Conservation (phyloP, 768 basidiomycete genomes). For the Royoungia palumana region DNA sequence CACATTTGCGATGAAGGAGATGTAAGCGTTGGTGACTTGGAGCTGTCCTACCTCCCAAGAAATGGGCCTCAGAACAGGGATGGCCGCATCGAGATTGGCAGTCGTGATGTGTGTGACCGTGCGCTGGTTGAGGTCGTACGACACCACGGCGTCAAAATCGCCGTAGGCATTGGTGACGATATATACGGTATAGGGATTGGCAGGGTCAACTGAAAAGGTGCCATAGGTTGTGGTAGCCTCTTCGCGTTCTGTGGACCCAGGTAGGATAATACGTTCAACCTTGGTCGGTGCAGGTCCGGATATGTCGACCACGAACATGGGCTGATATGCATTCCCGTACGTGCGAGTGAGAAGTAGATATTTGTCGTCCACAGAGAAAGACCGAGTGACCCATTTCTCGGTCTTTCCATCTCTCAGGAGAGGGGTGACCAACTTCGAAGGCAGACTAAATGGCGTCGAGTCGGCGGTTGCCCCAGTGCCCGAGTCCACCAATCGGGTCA, state of each 20-base stretch:
- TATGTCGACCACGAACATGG: conserved; percentile 34
- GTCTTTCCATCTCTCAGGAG: conserved; percentile 30
- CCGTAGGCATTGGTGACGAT: conserved; percentile 37
- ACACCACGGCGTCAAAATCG: conserved; percentile 36
- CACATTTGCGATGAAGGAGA: conserved; percentile 37
- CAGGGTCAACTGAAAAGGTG: conserved; percentile 33
- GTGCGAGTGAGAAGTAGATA: conserved; percentile 33
- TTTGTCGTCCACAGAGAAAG: conserved; percentile 39
- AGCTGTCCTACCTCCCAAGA: conserved; percentile 32
- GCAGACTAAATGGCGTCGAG: conserved; percentile 29
- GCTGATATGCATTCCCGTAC: conserved; percentile 27
- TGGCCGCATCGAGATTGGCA: conserved; percentile 22
- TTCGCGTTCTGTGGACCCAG: conserved; percentile 32
- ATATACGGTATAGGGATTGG: conserved; percentile 31
- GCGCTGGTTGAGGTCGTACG: conserved; percentile 30
- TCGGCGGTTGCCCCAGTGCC: conserved; percentile 29
- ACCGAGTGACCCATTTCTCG: conserved; percentile 28
- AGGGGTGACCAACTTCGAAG: conserved; percentile 35
- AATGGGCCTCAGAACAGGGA: conserved; percentile 36
- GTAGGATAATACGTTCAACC: conserved; percentile 33
- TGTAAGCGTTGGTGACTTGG: conserved; percentile 23
- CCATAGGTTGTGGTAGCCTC: conserved; percentile 21
- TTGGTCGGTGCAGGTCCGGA: conserved; percentile 23
- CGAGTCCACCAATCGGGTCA: conserved; percentile 31
- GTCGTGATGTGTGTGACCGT: conserved; percentile 38